Percentiles rank a stretch among this genome's conserved stretches.
These are phyloP conservation scores for Coemansia aciculifera DNA, from an alignment of 192 early-diverging fungal genomes.

Conservation along the genomic window DNA sequence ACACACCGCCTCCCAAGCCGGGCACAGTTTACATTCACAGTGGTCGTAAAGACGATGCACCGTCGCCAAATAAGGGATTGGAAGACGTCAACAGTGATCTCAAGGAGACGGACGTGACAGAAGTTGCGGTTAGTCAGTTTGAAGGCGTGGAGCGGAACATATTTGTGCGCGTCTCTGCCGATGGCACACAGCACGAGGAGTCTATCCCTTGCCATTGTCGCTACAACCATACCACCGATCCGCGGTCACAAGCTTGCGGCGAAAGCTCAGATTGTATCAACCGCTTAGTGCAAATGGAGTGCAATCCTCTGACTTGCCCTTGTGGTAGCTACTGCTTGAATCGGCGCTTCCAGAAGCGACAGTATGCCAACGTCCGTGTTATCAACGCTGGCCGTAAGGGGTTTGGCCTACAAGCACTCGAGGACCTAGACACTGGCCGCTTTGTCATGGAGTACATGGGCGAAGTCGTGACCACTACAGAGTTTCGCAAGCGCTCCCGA, in stretches of 20 bases:
- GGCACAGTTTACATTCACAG: neutral
- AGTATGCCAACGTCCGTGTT: slow-evolving; percentile 85
- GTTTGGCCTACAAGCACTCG: slow-evolving; percentile 81
- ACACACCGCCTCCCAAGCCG: neutral
- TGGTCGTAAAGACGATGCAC: slow-evolving; percentile 3
- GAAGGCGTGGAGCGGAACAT: slow-evolving; percentile 44
- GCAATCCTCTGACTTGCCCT: slow-evolving; percentile 85
- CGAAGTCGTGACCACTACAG: slow-evolving; percentile 81
- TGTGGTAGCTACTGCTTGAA: slow-evolving; percentile 88
- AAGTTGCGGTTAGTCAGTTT: slow-evolving; percentile 27
- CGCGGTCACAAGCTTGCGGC: slow-evolving; percentile 80
- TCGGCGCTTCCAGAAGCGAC: slow-evolving; percentile 80
- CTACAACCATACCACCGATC: slow-evolving; percentile 58
- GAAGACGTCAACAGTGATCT: slow-evolving; percentile 23
- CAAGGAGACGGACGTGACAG: slow-evolving; percentile 36
- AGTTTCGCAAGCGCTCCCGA: slow-evolving; percentile 79
- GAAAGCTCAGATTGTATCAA: slow-evolving; percentile 90
- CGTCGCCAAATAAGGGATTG: neutral
- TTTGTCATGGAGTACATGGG: slow-evolving; percentile 99
- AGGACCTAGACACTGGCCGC: slow-evolving; percentile 66
- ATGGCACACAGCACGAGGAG: slow-evolving; percentile 45
- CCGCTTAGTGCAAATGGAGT: slow-evolving; percentile 87
- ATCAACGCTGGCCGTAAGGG: slow-evolving; percentile 92
- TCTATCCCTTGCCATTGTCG: slow-evolving; percentile 49
- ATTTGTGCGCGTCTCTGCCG: slow-evolving; percentile 42